A percentile compares a stretch with the other conserved stretches of the same genome.
These are phyloP conservation scores for Zygoascus tannicola DNA, from an alignment of 805 yeast species.

Conservation along the genomic window DNA sequence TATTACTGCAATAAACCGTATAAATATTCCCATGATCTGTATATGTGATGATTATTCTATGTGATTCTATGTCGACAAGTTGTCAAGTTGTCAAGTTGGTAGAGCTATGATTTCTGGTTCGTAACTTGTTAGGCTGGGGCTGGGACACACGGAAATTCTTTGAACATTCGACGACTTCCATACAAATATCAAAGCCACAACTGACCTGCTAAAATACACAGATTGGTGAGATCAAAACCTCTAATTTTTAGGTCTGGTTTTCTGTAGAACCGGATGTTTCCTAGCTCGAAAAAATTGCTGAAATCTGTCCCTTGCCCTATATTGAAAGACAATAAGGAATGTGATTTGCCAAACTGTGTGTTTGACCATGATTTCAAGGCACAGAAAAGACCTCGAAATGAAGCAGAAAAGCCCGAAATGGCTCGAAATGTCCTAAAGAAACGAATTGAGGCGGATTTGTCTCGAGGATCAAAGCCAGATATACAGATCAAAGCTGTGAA, in stretches of 20 bases:
- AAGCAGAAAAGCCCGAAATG: neutral
- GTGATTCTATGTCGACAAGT: too few relatives aligned
- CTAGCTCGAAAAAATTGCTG: conserved; percentile 10
- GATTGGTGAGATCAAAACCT: too few relatives aligned
- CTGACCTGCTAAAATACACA: too few relatives aligned
- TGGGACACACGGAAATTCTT: too few relatives aligned
- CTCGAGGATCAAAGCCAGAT: neutral
- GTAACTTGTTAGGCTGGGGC: too few relatives aligned
- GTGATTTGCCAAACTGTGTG: conserved; percentile 28
- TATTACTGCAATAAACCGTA: conserved; percentile 19
- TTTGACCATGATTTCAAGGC: conserved; percentile 21
- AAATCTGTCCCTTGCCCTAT: conserved; percentile 25
- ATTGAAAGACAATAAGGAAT: conserved; percentile 11
- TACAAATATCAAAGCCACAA: too few relatives aligned
- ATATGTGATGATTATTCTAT: too few relatives aligned
- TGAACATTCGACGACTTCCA: too few relatives aligned
- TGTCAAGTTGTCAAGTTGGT: too few relatives aligned
- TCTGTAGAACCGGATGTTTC: neutral
- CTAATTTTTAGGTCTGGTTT: neutral
- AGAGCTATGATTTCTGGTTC: too few relatives aligned
- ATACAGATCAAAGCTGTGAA: neutral
- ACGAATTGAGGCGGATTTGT: neutral
- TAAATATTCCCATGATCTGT: conserved; percentile 17
- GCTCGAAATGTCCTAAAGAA: neutral
- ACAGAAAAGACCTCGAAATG: neutral